These are phyloP conservation scores for Ophiostoma sp. DNA, from an alignment of 2,329 filamentous ascomycete genomes.

Conservation along the genomic window DNA sequence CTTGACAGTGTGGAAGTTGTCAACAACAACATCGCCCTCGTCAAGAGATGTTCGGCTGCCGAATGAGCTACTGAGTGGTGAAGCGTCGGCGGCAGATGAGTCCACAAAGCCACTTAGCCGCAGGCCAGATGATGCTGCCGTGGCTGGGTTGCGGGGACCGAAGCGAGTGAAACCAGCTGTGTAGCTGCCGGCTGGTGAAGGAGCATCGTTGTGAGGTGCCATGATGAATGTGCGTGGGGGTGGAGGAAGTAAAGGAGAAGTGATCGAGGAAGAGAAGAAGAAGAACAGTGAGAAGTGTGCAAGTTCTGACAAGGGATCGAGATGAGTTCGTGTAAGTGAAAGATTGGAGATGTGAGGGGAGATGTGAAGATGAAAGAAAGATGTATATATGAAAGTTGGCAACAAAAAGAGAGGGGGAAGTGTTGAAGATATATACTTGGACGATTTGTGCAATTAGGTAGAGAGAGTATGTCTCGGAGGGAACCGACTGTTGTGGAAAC, in stretches of 20 bases:
- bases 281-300: background rate
- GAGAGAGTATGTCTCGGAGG: background rate
- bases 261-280: background rate
- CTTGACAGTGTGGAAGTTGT: constrained; percentile 27
- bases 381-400: background rate
- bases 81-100: constrained; percentile 36
- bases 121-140: constrained; percentile 37
- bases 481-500: background rate
- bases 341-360: background rate
- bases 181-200: constrained; percentile 49
- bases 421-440: constrained; percentile 23
- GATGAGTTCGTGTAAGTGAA: background rate
- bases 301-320: background rate
- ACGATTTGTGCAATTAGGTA: background rate
- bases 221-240: constrained; percentile 34
- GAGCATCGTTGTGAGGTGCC: constrained; percentile 51
- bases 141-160: constrained; percentile 34
- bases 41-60: constrained; percentile 42
- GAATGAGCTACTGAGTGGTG: constrained; percentile 46
- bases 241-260: background rate
- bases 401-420: background rate
- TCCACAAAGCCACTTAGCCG: constrained; percentile 34
- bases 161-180: constrained; percentile 44
- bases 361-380: background rate
- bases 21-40: background rate